Evolutionary conservation across 2,329 filamentous ascomycete genomes (phyloP).

Genomic region (Fusarium sp.): DNA sequence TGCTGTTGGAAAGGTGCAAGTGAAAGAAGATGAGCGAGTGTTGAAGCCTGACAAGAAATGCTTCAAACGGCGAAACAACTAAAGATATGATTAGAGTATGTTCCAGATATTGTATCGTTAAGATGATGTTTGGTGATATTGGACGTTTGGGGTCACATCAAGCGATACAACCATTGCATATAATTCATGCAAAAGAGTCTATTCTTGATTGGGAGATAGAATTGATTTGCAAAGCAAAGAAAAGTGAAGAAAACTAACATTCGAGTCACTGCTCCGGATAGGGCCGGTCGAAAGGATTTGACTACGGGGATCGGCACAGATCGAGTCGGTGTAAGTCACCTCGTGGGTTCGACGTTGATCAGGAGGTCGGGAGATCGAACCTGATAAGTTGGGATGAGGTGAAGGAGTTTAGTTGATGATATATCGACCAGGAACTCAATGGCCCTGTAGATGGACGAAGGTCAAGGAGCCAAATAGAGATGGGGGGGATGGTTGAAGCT

Average conservation of each 20-base stretch:
- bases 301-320: slow-evolving; percentile 5
- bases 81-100: slow-evolving; percentile 17
- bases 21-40: slow-evolving; percentile 18
- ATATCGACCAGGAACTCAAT: slow-evolving; percentile 43
- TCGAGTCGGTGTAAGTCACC: slow-evolving; percentile 7
- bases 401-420: slow-evolving; percentile 21
- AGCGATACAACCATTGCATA: neutral
- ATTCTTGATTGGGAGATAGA: neutral
- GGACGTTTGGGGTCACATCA: neutral
- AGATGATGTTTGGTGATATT: neutral
- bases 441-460: slow-evolving; percentile 39
- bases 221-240: neutral
- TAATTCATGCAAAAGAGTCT: slow-evolving; percentile 8
- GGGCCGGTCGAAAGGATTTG: slow-evolving; percentile 7
- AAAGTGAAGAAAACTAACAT: slow-evolving; percentile 33
- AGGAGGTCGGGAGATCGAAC: slow-evolving; percentile 10
- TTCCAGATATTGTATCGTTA: neutral
- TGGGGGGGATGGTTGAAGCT: slow-evolving; percentile 43
- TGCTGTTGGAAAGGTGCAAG: slow-evolving; percentile 6
- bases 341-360: slow-evolving; percentile 14
- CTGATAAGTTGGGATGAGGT: neutral
- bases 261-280: slow-evolving; percentile 21
- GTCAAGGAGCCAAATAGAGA: slow-evolving; percentile 19
- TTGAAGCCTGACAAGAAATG: slow-evolving; percentile 1
- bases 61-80: slow-evolving; percentile 5